Evolutionary conservation across 2,329 filamentous ascomycete species (phyloP).

Genomic region (Botrytis sinoallii): DNA sequence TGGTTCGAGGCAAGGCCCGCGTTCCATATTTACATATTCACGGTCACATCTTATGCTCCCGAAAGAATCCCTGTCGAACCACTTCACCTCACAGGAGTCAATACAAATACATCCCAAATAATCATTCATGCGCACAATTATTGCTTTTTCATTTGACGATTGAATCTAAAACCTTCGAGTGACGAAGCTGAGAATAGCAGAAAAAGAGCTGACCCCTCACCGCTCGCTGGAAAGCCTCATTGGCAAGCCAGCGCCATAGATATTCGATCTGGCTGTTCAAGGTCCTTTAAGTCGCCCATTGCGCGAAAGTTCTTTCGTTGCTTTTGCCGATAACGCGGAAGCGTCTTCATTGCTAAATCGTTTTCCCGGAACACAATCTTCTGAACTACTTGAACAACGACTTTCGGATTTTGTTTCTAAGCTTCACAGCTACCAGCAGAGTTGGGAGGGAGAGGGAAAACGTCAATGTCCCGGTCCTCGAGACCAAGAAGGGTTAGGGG

Average conservation of each 20-base stretch:
- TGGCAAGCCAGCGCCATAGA: slow-evolving; percentile 30
- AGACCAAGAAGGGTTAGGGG: slow-evolving; percentile 52
- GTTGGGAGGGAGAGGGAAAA: slow-evolving; percentile 38
- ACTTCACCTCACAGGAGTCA: slow-evolving; percentile 32
- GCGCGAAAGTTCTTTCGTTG: slow-evolving; percentile 37
- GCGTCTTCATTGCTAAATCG: slow-evolving; percentile 33
- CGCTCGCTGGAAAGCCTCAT: slow-evolving; percentile 32
- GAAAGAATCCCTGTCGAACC: slow-evolving; percentile 31
- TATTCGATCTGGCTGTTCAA: slow-evolving; percentile 44
- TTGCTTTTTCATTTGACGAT: slow-evolving; percentile 29
- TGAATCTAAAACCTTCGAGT: slow-evolving; percentile 23
- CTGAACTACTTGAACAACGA: slow-evolving; percentile 34
- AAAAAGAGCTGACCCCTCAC: slow-evolving; percentile 28
- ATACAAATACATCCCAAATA: slow-evolving; percentile 28
- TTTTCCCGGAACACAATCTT: slow-evolving; percentile 32
- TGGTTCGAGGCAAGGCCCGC: slow-evolving; percentile 21
- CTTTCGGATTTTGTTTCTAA: slow-evolving; percentile 37
- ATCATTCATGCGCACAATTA: slow-evolving; percentile 25
- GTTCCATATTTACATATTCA: slow-evolving; percentile 21
- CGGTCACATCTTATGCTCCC: slow-evolving; percentile 22
- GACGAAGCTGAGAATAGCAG: slow-evolving; percentile 29
- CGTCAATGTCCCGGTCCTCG: slow-evolving; percentile 58
- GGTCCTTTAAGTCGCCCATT: slow-evolving; percentile 36
- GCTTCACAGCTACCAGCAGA: slow-evolving; percentile 39
- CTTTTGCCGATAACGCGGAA: slow-evolving; percentile 36